Base-by-base conservation (phyloP, 768 basidiomycete species). In the Mycena albidolilacea region DNA sequence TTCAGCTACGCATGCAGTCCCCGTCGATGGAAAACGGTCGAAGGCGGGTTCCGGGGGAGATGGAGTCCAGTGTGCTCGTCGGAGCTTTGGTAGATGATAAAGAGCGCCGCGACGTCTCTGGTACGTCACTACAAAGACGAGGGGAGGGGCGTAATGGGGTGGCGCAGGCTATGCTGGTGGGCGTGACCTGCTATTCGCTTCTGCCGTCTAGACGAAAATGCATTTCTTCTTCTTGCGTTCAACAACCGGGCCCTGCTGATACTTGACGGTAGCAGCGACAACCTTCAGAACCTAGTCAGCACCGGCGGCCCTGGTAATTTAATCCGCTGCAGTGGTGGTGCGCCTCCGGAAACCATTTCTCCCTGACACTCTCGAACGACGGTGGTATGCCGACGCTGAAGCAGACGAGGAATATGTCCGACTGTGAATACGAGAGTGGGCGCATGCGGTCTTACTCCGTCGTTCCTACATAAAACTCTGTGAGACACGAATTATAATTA, bases 281-380 rank as follows among this genome's bases (percentile, higher is more conserved):
- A 98, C 98, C 97, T 97, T 30, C 30, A 30, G 30, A 30, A 30
- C 30, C 30, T 30, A 30, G 30, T 30, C 30, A 30, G 30, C 30
- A 30, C 81, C 52, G 38, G 50, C 59, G 70, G 71, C 59, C 30
- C 30, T 30, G 58, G 64, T 64, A 23, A 64, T 23, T 64, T 71
- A 55, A 70, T n/a, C 65, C 55, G 87, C 93, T 81, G 88, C 98
- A 99, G 81, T 99, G 98, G 82, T 99, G 98, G 82, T 97, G 97
- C 64, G 98, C 97, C 86, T 99, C 98, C 7, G 98, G 98, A 90
- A 99, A 98, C 98, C 98, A 99, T 83, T 99, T 99, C 86, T 99
- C 98, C 90, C 98, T 99, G 80, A 99, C 97, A 93, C 99, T 99
- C 85, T 99, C 98, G 81, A 98, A 99, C 62, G 96, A 97, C 39